Evolutionary conservation across 225 moss, liverwort and hornwort genomes (phyloP), one percentile per base, ranked within the genome.

Genomic region (Pseudoscleropodium purum): DNA sequence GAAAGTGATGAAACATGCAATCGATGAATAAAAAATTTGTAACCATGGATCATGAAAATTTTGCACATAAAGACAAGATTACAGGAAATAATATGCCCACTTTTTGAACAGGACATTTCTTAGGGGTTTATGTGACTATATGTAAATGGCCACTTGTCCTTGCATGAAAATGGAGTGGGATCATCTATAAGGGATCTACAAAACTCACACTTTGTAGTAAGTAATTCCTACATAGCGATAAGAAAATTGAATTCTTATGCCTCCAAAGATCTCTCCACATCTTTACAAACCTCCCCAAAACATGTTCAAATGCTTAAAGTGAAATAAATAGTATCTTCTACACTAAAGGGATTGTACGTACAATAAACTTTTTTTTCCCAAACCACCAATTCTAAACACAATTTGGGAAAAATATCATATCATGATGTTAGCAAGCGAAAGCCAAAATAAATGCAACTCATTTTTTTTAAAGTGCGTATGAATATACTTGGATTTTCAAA

Each of bases 261-360:
- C 4, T 59, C 59, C 59, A 23, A 59, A 59, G 59, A 59, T 59
- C 24, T 59, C 23, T 59, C 24, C 4, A 10, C 4, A 59, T 4
- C 59, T 11, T 59, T 59, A 59, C 1, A 24, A 59, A 59, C 10
- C 17, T 25, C 21, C 24, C 18, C 1, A 11, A 47, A 2, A 45
- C 30, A 18, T 45, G 1, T 47, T 30, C 21, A 36, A 52, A 20
- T 52, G 13, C 13, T 52, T 34, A 21, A 60, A 80, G 39, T 39
- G 27, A 59, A n/a, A 10, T 11, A 57, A 57, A 59, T 7, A 18
- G 15, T n/a, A 70, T 59, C 33, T 33, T 5, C 3, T n/a, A 59
- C 0, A n/a, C n/a, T n/a, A 79, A 56, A 1, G 6, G 16, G 57
- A 26, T 0, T 0, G 0, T 17, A 79, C 11, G 6, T 8, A 26